Conservation (phyloP, 371 early-diverging fungal species). For the Mucor piriformis region DNA sequence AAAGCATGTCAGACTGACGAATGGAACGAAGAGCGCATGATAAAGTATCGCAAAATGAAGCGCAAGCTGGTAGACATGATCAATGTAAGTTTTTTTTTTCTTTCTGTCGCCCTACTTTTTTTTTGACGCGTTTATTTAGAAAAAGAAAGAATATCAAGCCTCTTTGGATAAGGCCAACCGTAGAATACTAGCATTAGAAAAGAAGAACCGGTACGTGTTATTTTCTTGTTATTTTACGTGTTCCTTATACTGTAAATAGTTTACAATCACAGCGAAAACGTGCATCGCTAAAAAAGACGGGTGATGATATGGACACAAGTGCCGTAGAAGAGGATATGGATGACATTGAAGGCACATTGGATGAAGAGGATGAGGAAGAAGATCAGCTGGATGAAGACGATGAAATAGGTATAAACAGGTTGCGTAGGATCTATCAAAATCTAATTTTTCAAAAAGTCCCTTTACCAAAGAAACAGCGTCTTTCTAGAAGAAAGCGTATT, state of each 20-base stretch:
- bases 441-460: neutral
- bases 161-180: conserved; percentile 21
- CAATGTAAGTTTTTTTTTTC: conserved; percentile 7
- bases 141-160: conserved; percentile 17
- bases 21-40: conserved; percentile 17
- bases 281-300: conserved; percentile 1
- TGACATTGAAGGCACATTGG: neutral
- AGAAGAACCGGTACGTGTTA: conserved; percentile 11
- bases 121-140: conserved; percentile 6
- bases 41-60: conserved; percentile 27
- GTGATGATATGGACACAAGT: conserved; percentile 24
- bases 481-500: conserved; percentile 33
- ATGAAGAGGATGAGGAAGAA: conserved; percentile 16
- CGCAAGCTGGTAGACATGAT: conserved; percentile 17
- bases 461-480: conserved; percentile 8
- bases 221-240: neutral
- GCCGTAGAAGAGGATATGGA: conserved; percentile 11
- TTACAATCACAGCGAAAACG: neutral
- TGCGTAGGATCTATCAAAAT: neutral
- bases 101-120: neutral
- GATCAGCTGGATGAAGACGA: conserved; percentile 23
- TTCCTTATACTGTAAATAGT: neutral
- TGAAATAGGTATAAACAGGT: neutral
- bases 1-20: conserved; percentile 3
- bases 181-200: conserved; percentile 16